Conservation (phyloP, 2,329 filamentous ascomycete species). For the Claviceps quebecensis region DNA sequence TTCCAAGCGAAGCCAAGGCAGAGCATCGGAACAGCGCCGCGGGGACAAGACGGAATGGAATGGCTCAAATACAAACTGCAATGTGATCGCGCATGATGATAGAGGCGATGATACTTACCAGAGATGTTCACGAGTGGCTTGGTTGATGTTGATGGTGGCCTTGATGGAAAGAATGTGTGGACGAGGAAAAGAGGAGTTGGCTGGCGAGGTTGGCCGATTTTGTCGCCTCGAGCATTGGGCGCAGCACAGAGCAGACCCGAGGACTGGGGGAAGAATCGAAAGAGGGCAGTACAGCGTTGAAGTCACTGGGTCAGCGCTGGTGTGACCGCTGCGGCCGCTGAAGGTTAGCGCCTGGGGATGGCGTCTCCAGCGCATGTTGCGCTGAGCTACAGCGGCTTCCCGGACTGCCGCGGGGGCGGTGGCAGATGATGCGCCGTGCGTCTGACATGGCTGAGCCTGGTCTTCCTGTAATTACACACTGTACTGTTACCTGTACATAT, state of each 20-base stretch:
- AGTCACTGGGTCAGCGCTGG: not conserved
- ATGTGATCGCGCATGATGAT: conserved; percentile 23
- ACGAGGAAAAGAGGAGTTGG: conserved; percentile 30
- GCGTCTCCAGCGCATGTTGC: too few relatives aligned
- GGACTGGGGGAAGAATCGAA: not conserved
- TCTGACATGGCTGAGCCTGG: too few relatives aligned
- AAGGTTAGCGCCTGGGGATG: too few relatives aligned
- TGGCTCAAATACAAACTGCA: conserved; percentile 14
- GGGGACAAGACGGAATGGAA: conserved; percentile 10
- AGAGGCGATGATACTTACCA: conserved; percentile 24
- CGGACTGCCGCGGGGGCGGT: too few relatives aligned
- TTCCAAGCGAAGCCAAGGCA: not conserved
- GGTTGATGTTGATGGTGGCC: conserved; percentile 20
- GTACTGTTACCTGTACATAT: too few relatives aligned
- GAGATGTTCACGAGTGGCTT: conserved; percentile 18
- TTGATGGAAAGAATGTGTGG: conserved; percentile 24
- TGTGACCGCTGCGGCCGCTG: not conserved
- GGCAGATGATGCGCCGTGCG: too few relatives aligned
- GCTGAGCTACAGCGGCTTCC: too few relatives aligned
- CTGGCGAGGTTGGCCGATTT: conserved; percentile 26
- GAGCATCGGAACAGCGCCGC: conserved; percentile 7
- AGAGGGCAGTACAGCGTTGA: too few relatives aligned
- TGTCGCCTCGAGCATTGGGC: conserved; percentile 16
- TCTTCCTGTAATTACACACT: too few relatives aligned
- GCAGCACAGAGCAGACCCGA: not conserved